Percentiles rank a stretch among this genome's conserved stretches.
phyloP scores from a whole-genome alignment of 768 basidiomycete species.

The Trametes sanguinea region DNA sequence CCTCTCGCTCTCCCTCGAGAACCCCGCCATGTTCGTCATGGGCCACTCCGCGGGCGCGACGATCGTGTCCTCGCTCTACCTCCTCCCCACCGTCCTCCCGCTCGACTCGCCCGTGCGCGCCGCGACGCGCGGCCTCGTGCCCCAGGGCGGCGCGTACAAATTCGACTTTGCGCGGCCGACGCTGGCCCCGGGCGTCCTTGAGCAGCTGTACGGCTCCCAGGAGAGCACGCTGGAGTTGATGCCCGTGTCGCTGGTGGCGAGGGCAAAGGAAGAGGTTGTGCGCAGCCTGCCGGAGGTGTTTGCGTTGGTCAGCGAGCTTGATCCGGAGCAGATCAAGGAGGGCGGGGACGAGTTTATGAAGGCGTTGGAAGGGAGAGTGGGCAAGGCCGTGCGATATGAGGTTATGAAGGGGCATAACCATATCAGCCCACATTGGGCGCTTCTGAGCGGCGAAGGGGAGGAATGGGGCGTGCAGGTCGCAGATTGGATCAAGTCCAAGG shows the following conservation, averaged over 20 bases:
- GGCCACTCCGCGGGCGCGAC: conserved; percentile 66
- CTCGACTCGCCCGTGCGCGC: conserved; percentile 27
- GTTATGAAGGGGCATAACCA: conserved; percentile 60
- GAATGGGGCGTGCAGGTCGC: conserved; percentile 56
- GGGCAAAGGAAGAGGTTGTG: conserved; percentile 38
- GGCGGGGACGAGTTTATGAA: conserved; percentile 41
- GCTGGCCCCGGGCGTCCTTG: conserved; percentile 31
- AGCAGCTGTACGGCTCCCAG: conserved; percentile 42
- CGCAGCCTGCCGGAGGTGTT: conserved; percentile 48
- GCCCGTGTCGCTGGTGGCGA: conserved; percentile 44
- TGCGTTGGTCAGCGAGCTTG: conserved; percentile 53
- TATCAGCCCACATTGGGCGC: conserved; percentile 52
- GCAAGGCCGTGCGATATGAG: conserved; percentile 36
- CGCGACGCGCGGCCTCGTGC: conserved; percentile 47
- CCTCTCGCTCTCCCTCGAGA: conserved; percentile 14
- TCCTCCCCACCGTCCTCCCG: conserved; percentile 34
- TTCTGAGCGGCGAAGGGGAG: conserved; percentile 59
- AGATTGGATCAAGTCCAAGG: conserved; percentile 26
- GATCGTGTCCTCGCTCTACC: conserved; percentile 48
- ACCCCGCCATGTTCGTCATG: conserved; percentile 51
- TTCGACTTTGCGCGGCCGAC: conserved; percentile 20
- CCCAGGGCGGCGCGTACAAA: conserved; percentile 50
- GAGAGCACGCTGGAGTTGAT: conserved; percentile 40
- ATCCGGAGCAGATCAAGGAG: conserved; percentile 48
- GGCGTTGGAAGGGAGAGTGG: conserved; percentile 40